phyloP scores from a whole-genome alignment of 352 stramenopile genomes.

The Thalassiosira livingstoniorum region DNA sequence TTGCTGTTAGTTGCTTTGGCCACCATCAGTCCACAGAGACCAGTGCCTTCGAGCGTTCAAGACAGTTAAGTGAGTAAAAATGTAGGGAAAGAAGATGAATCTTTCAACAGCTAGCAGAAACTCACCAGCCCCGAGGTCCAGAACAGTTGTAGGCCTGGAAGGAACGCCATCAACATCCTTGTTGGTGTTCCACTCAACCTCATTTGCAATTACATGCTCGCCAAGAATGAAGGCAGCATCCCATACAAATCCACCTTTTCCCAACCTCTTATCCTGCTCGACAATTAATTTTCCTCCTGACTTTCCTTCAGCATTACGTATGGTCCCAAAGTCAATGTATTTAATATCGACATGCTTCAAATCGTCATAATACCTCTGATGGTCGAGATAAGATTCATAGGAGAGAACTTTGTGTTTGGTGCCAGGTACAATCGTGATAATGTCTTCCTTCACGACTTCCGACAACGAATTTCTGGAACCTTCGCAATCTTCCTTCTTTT shows the following conservation, averaged over 20 bases:
- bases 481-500: conserved; percentile 30
- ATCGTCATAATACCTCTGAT: conserved; percentile 79
- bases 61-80: too few relatives aligned
- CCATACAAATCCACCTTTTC: conserved; percentile 81
- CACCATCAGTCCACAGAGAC: conserved; percentile 70
- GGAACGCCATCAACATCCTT: neutral
- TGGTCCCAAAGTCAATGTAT: conserved; percentile 71
- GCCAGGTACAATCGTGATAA: neutral
- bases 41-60: too few relatives aligned
- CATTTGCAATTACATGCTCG: conserved; percentile 64
- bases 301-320: conserved; percentile 6
- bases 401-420: conserved; percentile 43
- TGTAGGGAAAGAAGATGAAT: too few relatives aligned
- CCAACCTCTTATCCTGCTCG: conserved; percentile 71
- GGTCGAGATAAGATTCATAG: conserved; percentile 70
- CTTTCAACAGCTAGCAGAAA: too few relatives aligned
- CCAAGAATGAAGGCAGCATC: conserved; percentile 76
- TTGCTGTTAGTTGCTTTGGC: conserved; percentile 49
- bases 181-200: conserved; percentile 39
- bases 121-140: conserved; percentile 77
- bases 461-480: neutral
- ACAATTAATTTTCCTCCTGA: conserved; percentile 54
- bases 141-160: conserved; percentile 18
- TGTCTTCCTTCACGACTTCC: neutral
- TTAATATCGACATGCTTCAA: conserved; percentile 80